Evolutionary conservation across 805 yeast genomes (phyloP).

Genomic region (Kluyveromyces siamensis): DNA sequence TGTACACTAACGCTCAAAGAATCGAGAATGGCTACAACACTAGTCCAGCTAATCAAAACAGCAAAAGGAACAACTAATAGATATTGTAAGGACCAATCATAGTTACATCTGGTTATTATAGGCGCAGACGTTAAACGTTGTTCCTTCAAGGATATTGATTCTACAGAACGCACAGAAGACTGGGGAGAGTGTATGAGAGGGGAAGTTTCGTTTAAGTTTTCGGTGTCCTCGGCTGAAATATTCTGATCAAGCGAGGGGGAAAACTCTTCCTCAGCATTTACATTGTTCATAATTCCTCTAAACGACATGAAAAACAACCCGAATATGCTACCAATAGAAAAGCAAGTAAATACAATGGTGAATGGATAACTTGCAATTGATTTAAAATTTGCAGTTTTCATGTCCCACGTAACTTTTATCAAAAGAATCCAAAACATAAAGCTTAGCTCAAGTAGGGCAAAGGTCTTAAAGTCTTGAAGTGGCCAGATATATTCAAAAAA

Average conservation of each 20-base stretch:
- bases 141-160: neutral
- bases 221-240: neutral
- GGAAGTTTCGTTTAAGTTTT: neutral
- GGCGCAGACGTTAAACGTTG: neutral
- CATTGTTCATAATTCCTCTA: neutral
- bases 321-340: conserved; percentile 38
- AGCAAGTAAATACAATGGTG: conserved; percentile 37
- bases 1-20: conserved; percentile 65
- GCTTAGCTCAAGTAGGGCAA: conserved; percentile 46
- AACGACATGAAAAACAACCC: conserved; percentile 33
- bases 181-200: neutral
- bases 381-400: conserved; percentile 37
- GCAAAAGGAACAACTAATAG: conserved; percentile 58
- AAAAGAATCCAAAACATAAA: conserved; percentile 49
- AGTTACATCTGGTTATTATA: conserved; percentile 33
- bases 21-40: conserved; percentile 44
- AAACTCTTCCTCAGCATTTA: neutral
- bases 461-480: conserved; percentile 50
- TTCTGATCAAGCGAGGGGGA: too few species aligned
- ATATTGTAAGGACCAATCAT: conserved; percentile 79
- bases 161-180: neutral
- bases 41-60: conserved; percentile 44
- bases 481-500: conserved; percentile 32
- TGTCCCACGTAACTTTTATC: conserved; percentile 40
- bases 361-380: conserved; percentile 43